These are phyloP conservation scores for Blastomyces silverae DNA, from an alignment of 2,329 filamentous ascomycete species.

Conservation along the genomic window DNA sequence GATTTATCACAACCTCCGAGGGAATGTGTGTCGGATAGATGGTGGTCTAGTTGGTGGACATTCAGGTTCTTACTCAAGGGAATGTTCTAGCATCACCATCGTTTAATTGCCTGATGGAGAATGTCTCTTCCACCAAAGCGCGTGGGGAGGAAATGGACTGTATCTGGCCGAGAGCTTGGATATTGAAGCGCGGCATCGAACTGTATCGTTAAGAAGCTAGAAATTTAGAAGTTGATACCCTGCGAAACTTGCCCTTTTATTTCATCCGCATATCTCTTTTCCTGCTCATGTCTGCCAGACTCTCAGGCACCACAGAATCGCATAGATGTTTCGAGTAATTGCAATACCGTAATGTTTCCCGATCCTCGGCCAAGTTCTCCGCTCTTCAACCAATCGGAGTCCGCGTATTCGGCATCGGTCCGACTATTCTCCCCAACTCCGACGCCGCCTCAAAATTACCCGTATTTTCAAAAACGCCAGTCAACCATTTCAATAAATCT, in stretches of 20 bases:
- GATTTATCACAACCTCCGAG: background rate
- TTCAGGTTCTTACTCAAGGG: background rate
- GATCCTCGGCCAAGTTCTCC: conserved; percentile 1
- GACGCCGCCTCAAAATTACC: background rate
- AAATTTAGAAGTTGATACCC: background rate
- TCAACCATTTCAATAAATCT: background rate
- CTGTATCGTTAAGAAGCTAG: background rate
- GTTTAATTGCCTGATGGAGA: background rate
- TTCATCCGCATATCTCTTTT: background rate
- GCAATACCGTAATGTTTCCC: background rate
- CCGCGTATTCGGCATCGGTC: conserved; percentile 10
- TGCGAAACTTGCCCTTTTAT: background rate
- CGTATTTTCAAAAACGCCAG: conserved; percentile 17
- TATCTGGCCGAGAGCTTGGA: background rate
- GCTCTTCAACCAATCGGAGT: conserved; percentile 14
- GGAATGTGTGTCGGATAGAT: background rate
- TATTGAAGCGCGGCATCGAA: background rate
- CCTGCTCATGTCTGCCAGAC: background rate
- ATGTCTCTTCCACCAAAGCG: no score
- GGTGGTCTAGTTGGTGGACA: background rate
- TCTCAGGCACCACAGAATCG: background rate
- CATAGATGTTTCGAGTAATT: background rate
- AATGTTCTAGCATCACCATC: background rate
- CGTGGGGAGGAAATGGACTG: background rate
- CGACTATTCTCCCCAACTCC: conserved; percentile 12